A percentile compares a stretch with the other conserved stretches of the same genome.
Conservation (phyloP, 176 grass and related monocot species). For the Microstegium vimineum region DNA sequence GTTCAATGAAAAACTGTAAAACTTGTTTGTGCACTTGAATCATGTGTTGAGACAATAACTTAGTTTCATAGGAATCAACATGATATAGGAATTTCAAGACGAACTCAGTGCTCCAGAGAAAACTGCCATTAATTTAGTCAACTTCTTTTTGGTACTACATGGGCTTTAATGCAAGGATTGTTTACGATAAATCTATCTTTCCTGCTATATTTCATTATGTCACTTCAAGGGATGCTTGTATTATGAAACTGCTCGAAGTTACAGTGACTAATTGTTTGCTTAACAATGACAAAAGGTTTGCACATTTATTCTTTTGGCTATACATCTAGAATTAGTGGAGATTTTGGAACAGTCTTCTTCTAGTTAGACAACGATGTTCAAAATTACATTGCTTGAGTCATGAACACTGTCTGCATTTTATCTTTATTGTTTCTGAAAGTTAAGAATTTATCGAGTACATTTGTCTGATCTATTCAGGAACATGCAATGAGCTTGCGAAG, state of each 20-base stretch:
- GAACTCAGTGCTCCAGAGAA: background rate
- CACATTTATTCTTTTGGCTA: background rate
- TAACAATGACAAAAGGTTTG: background rate
- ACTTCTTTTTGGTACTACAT: background rate
- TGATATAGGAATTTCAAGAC: background rate
- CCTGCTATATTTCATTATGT: background rate
- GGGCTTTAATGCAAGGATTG: background rate
- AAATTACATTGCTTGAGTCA: background rate
- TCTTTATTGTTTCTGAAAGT: slow-evolving; percentile 9
- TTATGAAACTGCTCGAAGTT: background rate
- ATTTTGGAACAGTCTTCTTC: background rate
- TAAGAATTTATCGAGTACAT: background rate
- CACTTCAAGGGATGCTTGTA: background rate
- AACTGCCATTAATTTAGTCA: background rate
- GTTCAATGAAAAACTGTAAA: background rate
- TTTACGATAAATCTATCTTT: background rate
- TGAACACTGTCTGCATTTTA: background rate
- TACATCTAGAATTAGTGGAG: background rate
- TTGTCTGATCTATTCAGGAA: slow-evolving; percentile 43
- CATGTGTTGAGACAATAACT: background rate
- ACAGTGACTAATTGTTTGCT: background rate
- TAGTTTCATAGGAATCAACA: background rate
- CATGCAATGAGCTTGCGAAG: slow-evolving; percentile 72
- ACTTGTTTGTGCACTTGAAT: background rate
- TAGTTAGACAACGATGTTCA: background rate